Base-by-base conservation (phyloP, 2,329 filamentous ascomycete genomes). In the Cladosporium sp. region DNA sequence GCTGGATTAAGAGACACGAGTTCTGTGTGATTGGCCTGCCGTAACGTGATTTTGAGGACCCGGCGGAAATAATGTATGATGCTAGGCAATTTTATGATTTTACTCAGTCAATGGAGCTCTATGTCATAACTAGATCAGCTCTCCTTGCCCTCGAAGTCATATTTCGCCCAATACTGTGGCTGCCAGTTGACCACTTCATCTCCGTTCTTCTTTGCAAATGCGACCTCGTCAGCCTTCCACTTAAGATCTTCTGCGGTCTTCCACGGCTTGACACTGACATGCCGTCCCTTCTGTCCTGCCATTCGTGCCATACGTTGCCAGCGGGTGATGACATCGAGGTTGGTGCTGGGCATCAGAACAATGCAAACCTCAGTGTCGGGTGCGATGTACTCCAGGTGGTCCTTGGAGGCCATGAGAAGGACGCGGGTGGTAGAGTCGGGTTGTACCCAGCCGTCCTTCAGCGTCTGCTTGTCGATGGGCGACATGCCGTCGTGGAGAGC, bases 221-320 rank as follows among this genome's bases (percentile, higher is more conserved):
- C 59, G 46, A 62, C 18, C 11, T 62, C 59, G 7, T 62, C 59
- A 10, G n/a, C 18, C 21, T 53, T 52, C 59, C 59, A 62, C 29
- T 62, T 62, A 7, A 35, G 21, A 26, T 35, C 31, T 14, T 62
- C 59, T 14, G 59, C 59, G 11, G 46, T 29, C 46, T 52, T 50
- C 59, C 59, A 62, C 0, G 59, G 59, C 46, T 52, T 62, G 44
- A 62, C 18, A 28, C 59, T 62, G 46, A 62, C 59, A 21, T 62
- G 59, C 1, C 59, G 46, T 35, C 59, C 59, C 11, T 53, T 62
- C n/a, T 62, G 59, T 8, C 59, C 59, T 16, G 59, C 46, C 59
- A 62, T 62, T 18, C 59, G 52, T 12, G 59, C 59, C 59, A 62
- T 62, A 31, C 46, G 59, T 28, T 62, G 59, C 59, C 59, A 62